Evolutionary conservation across 1,139 yeast genomes (phyloP), one percentile per base, ranked within the genome.

Genomic region (Saccharomyces uvarum): DNA sequence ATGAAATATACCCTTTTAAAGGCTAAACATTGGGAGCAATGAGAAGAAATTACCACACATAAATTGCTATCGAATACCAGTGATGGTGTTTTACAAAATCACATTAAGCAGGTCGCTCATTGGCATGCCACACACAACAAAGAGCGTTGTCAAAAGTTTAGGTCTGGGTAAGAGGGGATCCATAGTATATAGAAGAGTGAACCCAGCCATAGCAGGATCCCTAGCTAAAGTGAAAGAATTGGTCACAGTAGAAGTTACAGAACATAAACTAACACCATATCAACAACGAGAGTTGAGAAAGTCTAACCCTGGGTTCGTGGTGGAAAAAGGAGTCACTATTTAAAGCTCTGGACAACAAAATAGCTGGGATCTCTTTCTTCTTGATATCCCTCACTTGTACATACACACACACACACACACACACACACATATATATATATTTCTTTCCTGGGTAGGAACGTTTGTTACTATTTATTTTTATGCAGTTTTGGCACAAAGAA

Each of bases 191-290:
- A 90, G 84, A 64, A 75, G 75, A 51, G 90, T 88, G 9, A 78
- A 86, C 26, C 90, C 95, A 21, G 80, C 86, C 44, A 80, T 86
- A 56, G 97, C 98, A 5, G 96, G 96, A 68, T 84, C 86, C 74
- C 78, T 93, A 57, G 82, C 89, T 51, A 77, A 80, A 57, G 88
- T 93, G 54, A 93, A 93, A 71, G 98, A 93, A 70, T 76, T 93
- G 55, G 93, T 93, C n/a, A 80, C 80, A 56, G 95, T 93, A 31
- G 95, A 90, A 63, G 75, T 90, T 48, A 84, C 86, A 7, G 83
- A 83, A 49, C 73, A 76, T 42, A 72, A 70, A 27, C 71, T 80
- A 63, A 70, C 81, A 1, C 77, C 75, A 51, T 69, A 71, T n/a
- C 75, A 85, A 63, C 75, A 83, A 66, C 76, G 84, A 54, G 66